phyloP scores from a whole-genome alignment of 495 filamentous ascomycete genomes.

The Hypoxylon lienhwacheense region DNA sequence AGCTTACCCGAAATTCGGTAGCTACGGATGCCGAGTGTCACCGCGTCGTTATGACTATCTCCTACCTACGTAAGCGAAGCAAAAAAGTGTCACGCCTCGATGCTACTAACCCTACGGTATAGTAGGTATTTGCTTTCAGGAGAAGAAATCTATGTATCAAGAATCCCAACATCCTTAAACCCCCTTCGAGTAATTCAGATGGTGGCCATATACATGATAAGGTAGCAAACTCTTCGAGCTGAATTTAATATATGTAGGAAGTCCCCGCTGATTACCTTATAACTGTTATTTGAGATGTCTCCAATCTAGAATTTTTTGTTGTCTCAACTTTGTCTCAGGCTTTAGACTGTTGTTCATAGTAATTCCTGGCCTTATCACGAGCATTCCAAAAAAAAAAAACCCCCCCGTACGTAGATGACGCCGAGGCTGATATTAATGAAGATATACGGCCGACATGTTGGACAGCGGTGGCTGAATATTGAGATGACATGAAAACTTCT shows the following conservation, averaged over 20 bases:
- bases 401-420: slow-evolving; percentile 14
- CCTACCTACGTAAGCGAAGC: neutral
- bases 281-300: neutral
- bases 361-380: neutral
- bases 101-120: neutral
- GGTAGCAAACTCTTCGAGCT: too few relatives aligned
- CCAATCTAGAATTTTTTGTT: slow-evolving; percentile 21
- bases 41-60: neutral
- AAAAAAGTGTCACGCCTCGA: neutral
- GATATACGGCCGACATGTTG: slow-evolving; percentile 5
- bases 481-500: neutral
- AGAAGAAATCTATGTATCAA: too few relatives aligned
- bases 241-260: too few relatives aligned
- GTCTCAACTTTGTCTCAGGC: slow-evolving; percentile 34
- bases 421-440: slow-evolving; percentile 5
- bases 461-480: slow-evolving; percentile 1
- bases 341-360: slow-evolving; percentile 5
- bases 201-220: too few relatives aligned
- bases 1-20: neutral
- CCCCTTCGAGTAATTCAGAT: too few relatives aligned
- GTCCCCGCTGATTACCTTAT: neutral
- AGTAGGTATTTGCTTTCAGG: too few relatives aligned
- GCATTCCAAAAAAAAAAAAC: slow-evolving; percentile 1
- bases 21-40: slow-evolving; percentile 4
- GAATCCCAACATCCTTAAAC: too few relatives aligned